Base-by-base conservation (phyloP, 306 rosid species). In the Quercus suber region DNA sequence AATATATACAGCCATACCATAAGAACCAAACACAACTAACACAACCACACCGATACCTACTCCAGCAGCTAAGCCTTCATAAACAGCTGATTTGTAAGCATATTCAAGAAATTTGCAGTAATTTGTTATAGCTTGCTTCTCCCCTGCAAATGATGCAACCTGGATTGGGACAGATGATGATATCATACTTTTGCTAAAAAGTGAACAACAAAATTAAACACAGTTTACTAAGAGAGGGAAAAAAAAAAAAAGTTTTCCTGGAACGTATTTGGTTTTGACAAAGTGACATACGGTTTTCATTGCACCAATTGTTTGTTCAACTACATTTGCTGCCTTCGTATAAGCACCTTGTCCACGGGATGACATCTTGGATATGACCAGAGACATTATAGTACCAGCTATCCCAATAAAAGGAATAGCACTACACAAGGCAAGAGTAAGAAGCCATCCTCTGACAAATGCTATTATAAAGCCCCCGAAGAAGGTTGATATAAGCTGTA, bases 71-170 rank as follows among this genome's bases (percentile, higher is more conserved):
- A 76, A 21, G 14, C 84, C 81, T 77, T 81, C 73, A 7, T 27
- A 31, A 55, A 71, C 81, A 27, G 73, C 80, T n/a, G 78, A 71
- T 20, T 76, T 57, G 71, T 81, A 81, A 18, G 84, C 81, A 31
- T 51, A 2, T 13, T 19, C 45, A 4, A 81, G 65, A 7, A 25
- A 71, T 23, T 33, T 51, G 21, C 25, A 11, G 67, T 76, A 81
- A 52, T 52, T 76, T 0, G 11, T 55, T n/a, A 76, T 56, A 31
- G 84, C 84, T 76, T 57, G 73, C 28, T 76, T 81, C 84, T 81
- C 84, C 65, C 84, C 84, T 3, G 81, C 76, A 35, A 81, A 81
- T 17, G 84, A 69, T 76, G 80, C 84, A 70, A 81, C 80, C 80
- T 81, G 41, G 15, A 53, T 33, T 33, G 28, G 20, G 14, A 55